These are phyloP conservation scores for Xylaria sp. DNA, from an alignment of 2,329 filamentous ascomycete genomes.

Conservation along the genomic window DNA sequence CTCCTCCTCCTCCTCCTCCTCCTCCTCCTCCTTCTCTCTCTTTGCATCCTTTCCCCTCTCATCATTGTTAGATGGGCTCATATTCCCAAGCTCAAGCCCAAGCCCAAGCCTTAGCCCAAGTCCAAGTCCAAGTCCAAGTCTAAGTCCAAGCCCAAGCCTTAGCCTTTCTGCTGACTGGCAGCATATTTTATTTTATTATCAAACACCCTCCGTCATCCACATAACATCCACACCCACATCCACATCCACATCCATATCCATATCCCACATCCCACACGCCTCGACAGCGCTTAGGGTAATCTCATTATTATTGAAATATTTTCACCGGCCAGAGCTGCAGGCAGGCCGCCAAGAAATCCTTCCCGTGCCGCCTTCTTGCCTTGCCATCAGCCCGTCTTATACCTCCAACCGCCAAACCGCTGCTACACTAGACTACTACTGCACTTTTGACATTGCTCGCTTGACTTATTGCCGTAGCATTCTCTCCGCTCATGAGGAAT, in stretches of 20 bases:
- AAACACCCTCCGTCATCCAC: constrained; percentile 10
- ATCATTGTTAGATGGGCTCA: constrained; percentile 27
- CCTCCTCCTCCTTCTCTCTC: constrained; percentile 20
- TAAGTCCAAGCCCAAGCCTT: neutral
- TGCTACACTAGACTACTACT: constrained; percentile 3
- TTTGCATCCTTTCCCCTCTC: constrained; percentile 23
- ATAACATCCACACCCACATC: neutral
- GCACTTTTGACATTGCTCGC: constrained; percentile 15
- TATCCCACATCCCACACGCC: constrained; percentile 7
- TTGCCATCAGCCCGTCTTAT: constrained; percentile 28
- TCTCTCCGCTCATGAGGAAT: constrained; percentile 35
- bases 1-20: constrained; percentile 25
- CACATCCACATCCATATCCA: too few relatives aligned
- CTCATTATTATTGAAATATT: constrained; percentile 30
- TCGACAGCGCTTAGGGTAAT: constrained; percentile 18
- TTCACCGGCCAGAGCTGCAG: constrained; percentile 29
- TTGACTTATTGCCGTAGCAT: constrained; percentile 40
- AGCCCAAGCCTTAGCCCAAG: too few relatives aligned
- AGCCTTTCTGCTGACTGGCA: constrained; percentile 38
- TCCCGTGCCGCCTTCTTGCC: constrained; percentile 36
- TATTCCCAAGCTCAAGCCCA: constrained; percentile 36
- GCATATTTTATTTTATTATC: constrained; percentile 29
- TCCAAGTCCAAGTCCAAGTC: too few relatives aligned
- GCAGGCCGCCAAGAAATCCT: constrained; percentile 32
- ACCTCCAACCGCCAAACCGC: constrained; percentile 8